Base-by-base conservation (phyloP, 768 basidiomycete species). In the Lyophyllum atratum region DNA sequence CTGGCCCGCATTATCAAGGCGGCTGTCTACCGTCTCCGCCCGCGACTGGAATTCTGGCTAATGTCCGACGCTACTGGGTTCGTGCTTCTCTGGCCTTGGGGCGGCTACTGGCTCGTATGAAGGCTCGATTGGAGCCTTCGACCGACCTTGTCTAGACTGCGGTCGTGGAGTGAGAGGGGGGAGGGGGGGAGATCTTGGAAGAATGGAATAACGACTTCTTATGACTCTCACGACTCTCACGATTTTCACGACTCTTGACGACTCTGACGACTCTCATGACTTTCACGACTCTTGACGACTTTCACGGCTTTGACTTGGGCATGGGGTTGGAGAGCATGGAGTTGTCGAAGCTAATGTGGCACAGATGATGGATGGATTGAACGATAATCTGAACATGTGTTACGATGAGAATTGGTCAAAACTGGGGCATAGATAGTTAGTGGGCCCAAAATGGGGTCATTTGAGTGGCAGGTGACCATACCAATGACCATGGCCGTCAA, bases 1-100 rank as follows among this genome's bases (percentile, higher is more conserved):
- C 29, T 9, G 52, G 58, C 1, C 58, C 54, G 14, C 59, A 59
- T 25, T 59, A 59, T 34, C 43, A 37, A 7, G 59, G 39, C 8
- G 59, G 39, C 8, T 19, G 17, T n/a, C 12, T 42, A 2, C 54
- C 59, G 2, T 29, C 29, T 2, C 15, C 59, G 21, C 44, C 54
- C 5, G 31, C 59, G 0, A 52, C 37, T 3, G 59, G 54, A 3
- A 19, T 55, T 1, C 3, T 52, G 1, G 12, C 8, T 12, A n/a
- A 22, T 14, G 17, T 55, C 1, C 24, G 29, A 11, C 34, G 54
- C 5, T 21, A 46, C 19, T 59, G 54, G 48, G 50, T 55, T 1
- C 37, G 54, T 1, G 1, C 49, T 1, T 15, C n/a, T 1, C 51
- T 59, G 50, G 50, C 47, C 5, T 45, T 28, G 8, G 28, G 29